Conservation (phyloP, 2,329 filamentous ascomycete genomes). For the Sclerotinia spermophila region DNA sequence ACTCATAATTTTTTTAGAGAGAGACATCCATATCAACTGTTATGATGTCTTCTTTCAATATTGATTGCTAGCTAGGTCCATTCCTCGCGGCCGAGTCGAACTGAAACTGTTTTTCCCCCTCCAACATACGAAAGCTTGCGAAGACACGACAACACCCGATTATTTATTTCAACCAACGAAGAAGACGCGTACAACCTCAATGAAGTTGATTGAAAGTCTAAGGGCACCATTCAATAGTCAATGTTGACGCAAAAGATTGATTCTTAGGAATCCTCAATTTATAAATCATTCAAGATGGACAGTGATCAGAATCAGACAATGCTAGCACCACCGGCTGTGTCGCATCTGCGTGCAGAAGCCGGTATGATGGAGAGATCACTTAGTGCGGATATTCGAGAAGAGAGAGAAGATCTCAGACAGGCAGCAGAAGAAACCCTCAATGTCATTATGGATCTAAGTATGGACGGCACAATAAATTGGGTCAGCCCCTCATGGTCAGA, state of each 20-base stretch:
- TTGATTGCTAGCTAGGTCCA: slow-evolving; percentile 14
- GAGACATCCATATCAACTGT: slow-evolving; percentile 16
- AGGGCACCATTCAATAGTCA: slow-evolving; percentile 13
- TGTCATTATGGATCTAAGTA: slow-evolving; percentile 88
- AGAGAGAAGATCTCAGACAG: slow-evolving; percentile 89
- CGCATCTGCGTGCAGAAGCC: slow-evolving; percentile 33
- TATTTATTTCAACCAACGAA: not conserved
- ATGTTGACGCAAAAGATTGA: slow-evolving; percentile 16
- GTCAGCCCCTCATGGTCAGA: slow-evolving; percentile 95
- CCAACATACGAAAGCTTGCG: slow-evolving; percentile 15
- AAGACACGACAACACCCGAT: slow-evolving; percentile 7
- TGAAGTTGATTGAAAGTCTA: not conserved
- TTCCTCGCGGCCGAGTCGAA: slow-evolving; percentile 15
- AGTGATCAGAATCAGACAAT: slow-evolving; percentile 26
- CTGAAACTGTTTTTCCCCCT: not conserved
- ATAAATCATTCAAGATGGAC: slow-evolving; percentile 22
- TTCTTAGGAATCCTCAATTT: slow-evolving; percentile 19
- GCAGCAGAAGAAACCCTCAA: slow-evolving; percentile 96
- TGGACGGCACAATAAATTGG: slow-evolving; percentile 90
- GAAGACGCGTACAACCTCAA: slow-evolving; percentile 15
- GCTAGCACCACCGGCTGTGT: slow-evolving; percentile 36
- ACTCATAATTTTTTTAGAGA: not conserved
- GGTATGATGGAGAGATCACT: slow-evolving; percentile 60
- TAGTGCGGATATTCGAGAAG: slow-evolving; percentile 87
- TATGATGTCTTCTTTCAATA: slow-evolving; percentile 16